A percentile compares a stretch with the other conserved stretches of the same genome.
phyloP scores from a whole-genome alignment of 2,329 filamentous ascomycete species.

The Clarireedia paspali region DNA sequence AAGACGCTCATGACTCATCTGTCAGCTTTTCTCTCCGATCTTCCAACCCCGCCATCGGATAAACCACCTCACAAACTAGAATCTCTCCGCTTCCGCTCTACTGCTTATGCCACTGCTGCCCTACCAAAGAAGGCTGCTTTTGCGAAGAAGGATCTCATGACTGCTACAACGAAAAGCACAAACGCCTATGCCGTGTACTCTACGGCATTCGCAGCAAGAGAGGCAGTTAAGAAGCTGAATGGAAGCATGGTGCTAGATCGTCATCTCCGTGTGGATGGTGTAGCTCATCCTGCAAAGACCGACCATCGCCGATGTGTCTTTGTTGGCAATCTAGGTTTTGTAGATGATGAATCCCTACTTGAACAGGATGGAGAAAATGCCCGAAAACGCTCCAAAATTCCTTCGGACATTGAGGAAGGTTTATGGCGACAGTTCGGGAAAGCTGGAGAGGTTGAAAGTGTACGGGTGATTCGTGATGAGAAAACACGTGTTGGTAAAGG shows the following conservation, averaged over 20 bases:
- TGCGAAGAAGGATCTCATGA: constrained; percentile 85
- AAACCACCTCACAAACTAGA: constrained; percentile 64
- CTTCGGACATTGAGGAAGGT: constrained; percentile 86
- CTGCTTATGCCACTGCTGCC: constrained; percentile 67
- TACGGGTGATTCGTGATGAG: constrained; percentile 82
- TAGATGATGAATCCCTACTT: constrained; percentile 77
- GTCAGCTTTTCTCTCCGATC: constrained; percentile 59
- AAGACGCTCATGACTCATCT: constrained; percentile 72
- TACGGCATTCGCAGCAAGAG: constrained; percentile 64
- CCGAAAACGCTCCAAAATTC: constrained; percentile 66
- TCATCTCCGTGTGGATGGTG: constrained; percentile 83
- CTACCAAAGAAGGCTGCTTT: constrained; percentile 93
- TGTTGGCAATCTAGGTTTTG: constrained; percentile 91
- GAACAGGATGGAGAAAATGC: constrained; percentile 58
- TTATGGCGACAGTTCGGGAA: constrained; percentile 75
- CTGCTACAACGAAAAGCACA: constrained; percentile 81
- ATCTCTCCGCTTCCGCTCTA: constrained; percentile 89
- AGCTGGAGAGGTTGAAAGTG: constrained; percentile 80
- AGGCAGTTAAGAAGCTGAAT: constrained; percentile 71
- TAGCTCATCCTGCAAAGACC: constrained; percentile 75
- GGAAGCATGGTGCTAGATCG: constrained; percentile 76
- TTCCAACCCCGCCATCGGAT: constrained; percentile 36
- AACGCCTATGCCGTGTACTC: constrained; percentile 93
- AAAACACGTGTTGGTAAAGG: constrained; percentile 93
- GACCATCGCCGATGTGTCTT: constrained; percentile 91